Conservation (phyloP, 2,329 filamentous ascomycete species). For the Aspergillus vadensis region DNA sequence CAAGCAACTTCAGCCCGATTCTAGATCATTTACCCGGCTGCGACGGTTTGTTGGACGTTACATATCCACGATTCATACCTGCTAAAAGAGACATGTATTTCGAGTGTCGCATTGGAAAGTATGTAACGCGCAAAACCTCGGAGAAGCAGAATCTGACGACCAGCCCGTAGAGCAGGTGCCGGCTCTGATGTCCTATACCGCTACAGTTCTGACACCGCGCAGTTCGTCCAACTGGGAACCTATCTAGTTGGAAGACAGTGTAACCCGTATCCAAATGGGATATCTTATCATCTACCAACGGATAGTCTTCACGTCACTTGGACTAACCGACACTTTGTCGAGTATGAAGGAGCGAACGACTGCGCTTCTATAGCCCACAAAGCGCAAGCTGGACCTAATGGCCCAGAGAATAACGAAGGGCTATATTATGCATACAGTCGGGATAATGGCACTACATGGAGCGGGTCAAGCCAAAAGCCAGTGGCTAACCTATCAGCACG, state of each 20-base stretch:
- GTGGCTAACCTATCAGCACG: not conserved
- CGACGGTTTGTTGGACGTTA: not conserved
- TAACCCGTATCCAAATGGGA: slow-evolving; percentile 1
- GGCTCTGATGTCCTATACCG: slow-evolving; percentile 2
- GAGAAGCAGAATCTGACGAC: not conserved
- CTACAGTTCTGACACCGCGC: not conserved
- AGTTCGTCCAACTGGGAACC: not conserved
- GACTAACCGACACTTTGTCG: slow-evolving; percentile 6
- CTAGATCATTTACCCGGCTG: slow-evolving; percentile 1
- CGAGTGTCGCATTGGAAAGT: slow-evolving; percentile 6
- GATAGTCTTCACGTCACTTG: not conserved
- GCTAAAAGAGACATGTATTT: not conserved
- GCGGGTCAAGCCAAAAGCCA: not conserved
- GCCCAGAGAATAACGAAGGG: slow-evolving; percentile 7
- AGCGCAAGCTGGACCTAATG: slow-evolving; percentile 4
- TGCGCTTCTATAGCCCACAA: not conserved
- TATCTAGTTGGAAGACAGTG: not conserved
- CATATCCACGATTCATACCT: slow-evolving; percentile 2
- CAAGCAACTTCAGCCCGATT: not conserved
- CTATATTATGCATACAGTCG: not conserved
- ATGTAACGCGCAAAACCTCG: not conserved
- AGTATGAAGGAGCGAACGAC: not conserved
- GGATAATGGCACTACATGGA: not conserved
- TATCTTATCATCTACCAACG: not conserved
- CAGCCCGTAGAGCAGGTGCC: not conserved